Conservation (phyloP, 2,329 filamentous ascomycete species). For the Akanthomyces lecanii region DNA sequence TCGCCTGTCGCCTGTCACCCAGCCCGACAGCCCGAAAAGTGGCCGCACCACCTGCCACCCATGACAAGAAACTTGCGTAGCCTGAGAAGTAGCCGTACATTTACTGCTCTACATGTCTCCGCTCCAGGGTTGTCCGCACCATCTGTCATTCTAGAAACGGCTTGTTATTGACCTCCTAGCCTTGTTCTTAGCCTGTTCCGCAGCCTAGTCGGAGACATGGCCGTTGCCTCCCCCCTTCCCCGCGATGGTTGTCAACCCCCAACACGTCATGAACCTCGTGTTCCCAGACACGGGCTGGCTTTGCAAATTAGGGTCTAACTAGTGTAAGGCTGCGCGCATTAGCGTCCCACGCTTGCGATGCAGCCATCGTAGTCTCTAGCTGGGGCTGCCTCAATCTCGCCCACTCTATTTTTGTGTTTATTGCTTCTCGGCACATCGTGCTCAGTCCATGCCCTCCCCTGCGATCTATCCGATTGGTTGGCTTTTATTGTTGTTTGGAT, state of each 20-base stretch:
- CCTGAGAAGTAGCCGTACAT: too few relatives aligned
- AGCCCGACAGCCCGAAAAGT: slow-evolving; percentile 3
- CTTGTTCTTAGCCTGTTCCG: too few relatives aligned
- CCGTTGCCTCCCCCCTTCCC: neutral
- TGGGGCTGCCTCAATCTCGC: neutral
- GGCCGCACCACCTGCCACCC: too few relatives aligned
- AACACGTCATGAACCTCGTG: neutral
- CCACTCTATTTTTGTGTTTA: neutral
- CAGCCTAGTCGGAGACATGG: neutral
- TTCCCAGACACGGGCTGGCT: neutral
- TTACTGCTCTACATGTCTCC: too few relatives aligned
- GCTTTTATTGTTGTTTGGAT: too few relatives aligned
- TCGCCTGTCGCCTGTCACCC: neutral
- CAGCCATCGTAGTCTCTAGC: neutral
- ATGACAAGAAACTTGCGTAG: too few relatives aligned
- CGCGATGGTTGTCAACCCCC: neutral
- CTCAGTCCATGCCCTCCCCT: neutral
- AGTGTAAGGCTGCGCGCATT: neutral
- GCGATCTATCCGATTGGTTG: neutral
- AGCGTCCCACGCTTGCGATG: neutral
- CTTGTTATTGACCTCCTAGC: too few relatives aligned
- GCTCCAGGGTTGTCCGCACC: too few relatives aligned
- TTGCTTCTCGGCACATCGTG: neutral
- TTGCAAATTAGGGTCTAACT: neutral
- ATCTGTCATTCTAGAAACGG: too few relatives aligned